Evolutionary conservation across 1,139 yeast species (phyloP).

Genomic region (Yamadazyma dendronema): DNA sequence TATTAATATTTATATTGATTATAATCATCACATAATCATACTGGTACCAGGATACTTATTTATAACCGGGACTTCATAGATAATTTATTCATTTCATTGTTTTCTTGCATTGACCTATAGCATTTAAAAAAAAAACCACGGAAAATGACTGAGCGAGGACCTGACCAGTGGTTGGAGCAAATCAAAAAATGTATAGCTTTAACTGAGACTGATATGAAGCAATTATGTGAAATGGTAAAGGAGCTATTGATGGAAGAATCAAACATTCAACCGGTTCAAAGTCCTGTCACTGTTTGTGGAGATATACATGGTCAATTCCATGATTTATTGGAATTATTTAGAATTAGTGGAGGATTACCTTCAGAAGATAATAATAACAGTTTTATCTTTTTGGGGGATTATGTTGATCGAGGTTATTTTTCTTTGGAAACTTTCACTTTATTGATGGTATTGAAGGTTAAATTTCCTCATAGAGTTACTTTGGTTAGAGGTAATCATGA

Average conservation of each 20-base stretch:
- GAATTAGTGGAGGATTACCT: constrained; percentile 93
- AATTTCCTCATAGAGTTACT: constrained; percentile 82
- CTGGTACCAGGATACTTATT: neutral
- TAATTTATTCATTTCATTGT: neutral
- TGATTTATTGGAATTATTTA: constrained; percentile 83
- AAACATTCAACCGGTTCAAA: constrained; percentile 92
- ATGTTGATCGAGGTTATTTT: constrained; percentile 95
- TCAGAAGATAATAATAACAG: constrained; percentile 47
- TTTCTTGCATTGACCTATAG: neutral
- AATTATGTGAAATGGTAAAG: constrained; percentile 88
- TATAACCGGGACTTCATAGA: neutral
- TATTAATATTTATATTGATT: no score
- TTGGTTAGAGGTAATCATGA: constrained; percentile 94
- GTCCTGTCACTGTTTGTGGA: constrained; percentile 98
- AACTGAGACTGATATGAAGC: constrained; percentile 94
- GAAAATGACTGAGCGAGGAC: constrained; percentile 74
- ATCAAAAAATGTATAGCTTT: constrained; percentile 86
- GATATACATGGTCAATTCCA: constrained; percentile 99
- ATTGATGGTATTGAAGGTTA: constrained; percentile 86
- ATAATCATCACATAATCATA: no score
- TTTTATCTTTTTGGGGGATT: constrained; percentile 87
- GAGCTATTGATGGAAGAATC: constrained; percentile 76
- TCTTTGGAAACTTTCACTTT: constrained; percentile 89
- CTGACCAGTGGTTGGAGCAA: constrained; percentile 95
- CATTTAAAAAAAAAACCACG: neutral